Percentiles rank a stretch among this genome's conserved stretches.
Evolutionary conservation across 257 asterid genomes (phyloP).

Genomic region (Jaltomata sinuosa): DNA sequence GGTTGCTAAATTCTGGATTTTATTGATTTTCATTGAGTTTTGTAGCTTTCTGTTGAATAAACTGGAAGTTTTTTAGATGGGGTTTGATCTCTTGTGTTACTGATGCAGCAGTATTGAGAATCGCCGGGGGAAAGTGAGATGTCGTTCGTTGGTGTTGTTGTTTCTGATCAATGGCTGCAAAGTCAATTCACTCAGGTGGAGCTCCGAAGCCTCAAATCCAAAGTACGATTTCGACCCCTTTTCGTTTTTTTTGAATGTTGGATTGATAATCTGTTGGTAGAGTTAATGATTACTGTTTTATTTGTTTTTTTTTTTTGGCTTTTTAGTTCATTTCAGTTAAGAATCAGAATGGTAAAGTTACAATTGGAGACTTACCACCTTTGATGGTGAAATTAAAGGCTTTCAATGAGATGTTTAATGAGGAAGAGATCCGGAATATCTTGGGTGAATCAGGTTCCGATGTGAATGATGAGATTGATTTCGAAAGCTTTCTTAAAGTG

Average conservation of each 20-base stretch:
- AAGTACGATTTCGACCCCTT: slow-evolving; percentile 26
- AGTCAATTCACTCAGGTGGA: slow-evolving; percentile 94
- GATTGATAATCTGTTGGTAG: slow-evolving; percentile 3
- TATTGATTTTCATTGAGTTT: slow-evolving; percentile 8
- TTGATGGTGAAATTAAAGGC: slow-evolving; percentile 66
- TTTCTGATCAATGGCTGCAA: slow-evolving; percentile 96
- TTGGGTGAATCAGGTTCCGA: slow-evolving; percentile 50
- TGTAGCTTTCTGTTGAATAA: not conserved
- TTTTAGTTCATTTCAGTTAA: slow-evolving; percentile 52
- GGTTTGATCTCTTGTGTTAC: not conserved
- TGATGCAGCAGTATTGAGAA: slow-evolving; percentile 7
- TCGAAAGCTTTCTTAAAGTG: slow-evolving; percentile 94
- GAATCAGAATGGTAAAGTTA: slow-evolving; percentile 70
- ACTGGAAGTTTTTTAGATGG: not conserved
- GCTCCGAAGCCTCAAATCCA: slow-evolving; percentile 79
- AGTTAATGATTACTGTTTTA: slow-evolving; percentile 1
- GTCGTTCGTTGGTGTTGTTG: slow-evolving; percentile 82
- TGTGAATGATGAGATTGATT: slow-evolving; percentile 56
- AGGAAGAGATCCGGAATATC: slow-evolving; percentile 54
- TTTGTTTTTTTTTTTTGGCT: not conserved
- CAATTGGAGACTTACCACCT: slow-evolving; percentile 64
- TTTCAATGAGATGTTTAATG: slow-evolving; percentile 37
- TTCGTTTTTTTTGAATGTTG: not conserved
- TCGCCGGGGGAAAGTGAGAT: slow-evolving; percentile 34
- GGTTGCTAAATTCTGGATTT: not conserved